Evolutionary conservation across 352 stramenopile genomes (phyloP).

Genomic region (Globisporangium iwayamae): DNA sequence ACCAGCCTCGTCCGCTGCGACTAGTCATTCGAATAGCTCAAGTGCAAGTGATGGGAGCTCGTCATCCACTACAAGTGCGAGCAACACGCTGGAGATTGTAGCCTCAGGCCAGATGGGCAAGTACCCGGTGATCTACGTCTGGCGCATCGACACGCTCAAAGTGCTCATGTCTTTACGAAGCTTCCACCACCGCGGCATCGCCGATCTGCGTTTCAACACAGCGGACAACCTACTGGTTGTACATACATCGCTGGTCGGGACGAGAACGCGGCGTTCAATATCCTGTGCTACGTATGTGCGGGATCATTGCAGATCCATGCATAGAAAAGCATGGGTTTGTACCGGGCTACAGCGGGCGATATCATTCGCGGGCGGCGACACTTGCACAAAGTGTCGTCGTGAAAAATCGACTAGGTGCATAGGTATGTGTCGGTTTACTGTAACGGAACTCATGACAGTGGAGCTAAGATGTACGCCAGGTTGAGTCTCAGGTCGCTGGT

Average conservation of each 20-base stretch:
- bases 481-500: neutral
- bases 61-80: neutral
- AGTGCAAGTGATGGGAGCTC: neutral
- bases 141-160: constrained; percentile 59
- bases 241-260: too few relatives aligned
- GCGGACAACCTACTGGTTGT: constrained; percentile 58
- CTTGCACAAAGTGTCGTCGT: too few relatives aligned
- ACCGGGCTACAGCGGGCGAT: too few relatives aligned
- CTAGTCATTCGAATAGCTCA: constrained; percentile 6
- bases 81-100: constrained; percentile 45
- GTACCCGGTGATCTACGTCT: constrained; percentile 70
- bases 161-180: constrained; percentile 56
- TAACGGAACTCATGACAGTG: neutral
- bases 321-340: too few relatives aligned
- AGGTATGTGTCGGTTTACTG: too few relatives aligned
- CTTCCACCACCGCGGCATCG: constrained; percentile 83
- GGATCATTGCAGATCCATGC: too few relatives aligned
- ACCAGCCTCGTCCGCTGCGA: neutral
- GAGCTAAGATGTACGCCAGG: neutral
- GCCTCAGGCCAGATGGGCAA: constrained; percentile 78
- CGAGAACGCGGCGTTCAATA: too few relatives aligned
- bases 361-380: too few relatives aligned
- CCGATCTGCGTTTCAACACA: constrained; percentile 81
- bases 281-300: too few relatives aligned
- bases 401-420: too few relatives aligned